Percentiles rank a stretch among this genome's conserved stretches.
Evolutionary conservation across 2,329 filamentous ascomycete genomes (phyloP).

Genomic region (Ascochyta lentis): DNA sequence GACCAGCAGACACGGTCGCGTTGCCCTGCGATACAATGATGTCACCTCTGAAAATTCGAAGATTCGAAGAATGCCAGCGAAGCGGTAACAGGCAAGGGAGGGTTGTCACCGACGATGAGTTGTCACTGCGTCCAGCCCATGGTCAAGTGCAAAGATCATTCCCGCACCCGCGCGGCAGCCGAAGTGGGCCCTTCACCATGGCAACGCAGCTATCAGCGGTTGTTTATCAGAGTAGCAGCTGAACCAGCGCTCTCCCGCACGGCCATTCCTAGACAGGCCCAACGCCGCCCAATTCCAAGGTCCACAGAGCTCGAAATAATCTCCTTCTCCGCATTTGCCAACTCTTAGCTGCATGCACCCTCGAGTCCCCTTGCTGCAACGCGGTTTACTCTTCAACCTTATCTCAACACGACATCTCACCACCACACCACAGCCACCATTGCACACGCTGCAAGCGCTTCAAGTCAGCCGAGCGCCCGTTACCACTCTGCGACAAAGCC

Average conservation of each 20-base stretch:
- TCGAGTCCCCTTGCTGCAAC: slow-evolving; percentile 21
- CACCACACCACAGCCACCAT: slow-evolving; percentile 8
- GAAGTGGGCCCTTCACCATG: slow-evolving; percentile 15
- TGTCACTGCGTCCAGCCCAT: slow-evolving; percentile 10
- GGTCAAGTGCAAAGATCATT: slow-evolving; percentile 5
- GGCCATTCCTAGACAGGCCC: slow-evolving; percentile 20
- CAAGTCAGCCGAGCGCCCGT: slow-evolving; percentile 9
- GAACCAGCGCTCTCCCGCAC: slow-evolving; percentile 20
- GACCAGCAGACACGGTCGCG: background rate
- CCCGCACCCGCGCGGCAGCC: slow-evolving; percentile 14
- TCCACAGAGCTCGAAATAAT: slow-evolving; percentile 26
- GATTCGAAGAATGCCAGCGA: slow-evolving; percentile 16
- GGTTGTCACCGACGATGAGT: slow-evolving; percentile 16
- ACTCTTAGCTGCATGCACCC: slow-evolving; percentile 34
- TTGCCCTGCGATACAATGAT: slow-evolving; percentile 9
- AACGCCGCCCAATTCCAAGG: slow-evolving; percentile 21
- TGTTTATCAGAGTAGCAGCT: slow-evolving; percentile 18
- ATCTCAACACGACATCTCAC: slow-evolving; percentile 6
- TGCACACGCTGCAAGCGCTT: background rate
- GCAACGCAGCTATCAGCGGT: slow-evolving; percentile 21
- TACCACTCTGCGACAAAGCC: slow-evolving; percentile 7
- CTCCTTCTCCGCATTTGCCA: slow-evolving; percentile 35
- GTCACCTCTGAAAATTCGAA: slow-evolving; percentile 17
- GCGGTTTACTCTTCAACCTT: slow-evolving; percentile 8
- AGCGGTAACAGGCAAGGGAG: slow-evolving; percentile 15